phyloP scores from a whole-genome alignment of 257 asterid genomes.

The Scutellaria baicalensis region DNA sequence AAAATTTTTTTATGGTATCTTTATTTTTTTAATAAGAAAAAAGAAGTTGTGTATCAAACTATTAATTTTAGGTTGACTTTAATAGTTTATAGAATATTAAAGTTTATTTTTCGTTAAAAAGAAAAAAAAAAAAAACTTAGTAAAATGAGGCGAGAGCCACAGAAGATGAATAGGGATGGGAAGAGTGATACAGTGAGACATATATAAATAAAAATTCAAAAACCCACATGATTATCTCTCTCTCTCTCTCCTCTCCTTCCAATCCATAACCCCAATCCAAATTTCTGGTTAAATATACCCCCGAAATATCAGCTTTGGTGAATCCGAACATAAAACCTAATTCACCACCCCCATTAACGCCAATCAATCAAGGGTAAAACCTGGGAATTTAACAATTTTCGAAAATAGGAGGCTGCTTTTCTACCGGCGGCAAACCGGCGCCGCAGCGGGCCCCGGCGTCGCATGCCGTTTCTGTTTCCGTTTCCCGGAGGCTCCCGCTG shows the following conservation, averaged over 20 bases:
- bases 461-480: slow-evolving; percentile 26
- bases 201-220: slow-evolving; percentile 19
- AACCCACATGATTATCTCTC: not conserved
- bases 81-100: too few species aligned
- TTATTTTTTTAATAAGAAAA: too few species aligned
- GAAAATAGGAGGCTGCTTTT: slow-evolving; percentile 72
- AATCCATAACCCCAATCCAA: not conserved
- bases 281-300: not conserved
- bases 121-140: not conserved
- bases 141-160: slow-evolving; percentile 1
- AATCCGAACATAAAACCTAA: not conserved
- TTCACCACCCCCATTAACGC: not conserved
- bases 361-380: not conserved
- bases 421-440: slow-evolving; percentile 48
- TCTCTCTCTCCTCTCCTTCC: not conserved
- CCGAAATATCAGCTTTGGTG: slow-evolving; percentile 3
- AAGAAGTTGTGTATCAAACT: too few species aligned
- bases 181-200: not conserved
- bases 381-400: not conserved
- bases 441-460: slow-evolving; percentile 35
- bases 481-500: slow-evolving; percentile 37
- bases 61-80: too few species aligned
- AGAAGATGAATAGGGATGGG: not conserved
- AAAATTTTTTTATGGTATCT: too few species aligned
- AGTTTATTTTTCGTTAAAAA: too few species aligned